Conservation (phyloP, 2,329 filamentous ascomycete species). For the Periconia digitata region DNA sequence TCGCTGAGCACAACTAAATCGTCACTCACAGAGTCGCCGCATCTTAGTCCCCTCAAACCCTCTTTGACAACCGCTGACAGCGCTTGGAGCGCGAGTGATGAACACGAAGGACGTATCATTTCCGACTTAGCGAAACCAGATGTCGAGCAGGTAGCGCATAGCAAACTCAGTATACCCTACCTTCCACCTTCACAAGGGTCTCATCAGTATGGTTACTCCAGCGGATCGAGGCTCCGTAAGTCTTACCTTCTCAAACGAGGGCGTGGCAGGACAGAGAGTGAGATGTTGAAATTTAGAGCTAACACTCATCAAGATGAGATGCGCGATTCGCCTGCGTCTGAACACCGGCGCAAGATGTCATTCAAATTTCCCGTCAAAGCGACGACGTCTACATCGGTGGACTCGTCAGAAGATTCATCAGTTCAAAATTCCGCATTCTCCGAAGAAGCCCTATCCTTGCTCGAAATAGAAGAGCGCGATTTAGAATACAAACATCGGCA, state of each 20-base stretch:
- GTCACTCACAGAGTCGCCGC: background rate
- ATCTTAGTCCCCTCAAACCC: background rate
- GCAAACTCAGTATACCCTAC: background rate
- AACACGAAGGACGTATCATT: background rate
- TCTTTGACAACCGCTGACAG: background rate
- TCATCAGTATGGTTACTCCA: background rate
- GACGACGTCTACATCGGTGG: background rate
- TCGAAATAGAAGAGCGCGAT: conserved; percentile 23
- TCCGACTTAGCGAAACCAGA: background rate
- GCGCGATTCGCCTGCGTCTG: background rate
- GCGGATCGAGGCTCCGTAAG: background rate
- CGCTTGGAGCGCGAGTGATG: background rate
- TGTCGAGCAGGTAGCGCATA: background rate
- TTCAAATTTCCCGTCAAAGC: conserved; percentile 7
- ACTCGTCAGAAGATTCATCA: background rate
- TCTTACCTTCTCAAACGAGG: background rate
- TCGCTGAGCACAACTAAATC: background rate
- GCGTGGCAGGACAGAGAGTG: background rate
- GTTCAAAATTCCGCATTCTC: background rate
- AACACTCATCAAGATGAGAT: background rate
- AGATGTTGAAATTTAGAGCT: background rate
- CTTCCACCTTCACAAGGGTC: background rate
- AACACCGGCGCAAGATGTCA: conserved; percentile 2
- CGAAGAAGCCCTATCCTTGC: background rate
- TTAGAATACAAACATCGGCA: conserved; percentile 38